Evolutionary conservation across 306 rosid genomes (phyloP), one percentile per base, ranked within the genome.

Genomic region (Sesbania bispinosa): DNA sequence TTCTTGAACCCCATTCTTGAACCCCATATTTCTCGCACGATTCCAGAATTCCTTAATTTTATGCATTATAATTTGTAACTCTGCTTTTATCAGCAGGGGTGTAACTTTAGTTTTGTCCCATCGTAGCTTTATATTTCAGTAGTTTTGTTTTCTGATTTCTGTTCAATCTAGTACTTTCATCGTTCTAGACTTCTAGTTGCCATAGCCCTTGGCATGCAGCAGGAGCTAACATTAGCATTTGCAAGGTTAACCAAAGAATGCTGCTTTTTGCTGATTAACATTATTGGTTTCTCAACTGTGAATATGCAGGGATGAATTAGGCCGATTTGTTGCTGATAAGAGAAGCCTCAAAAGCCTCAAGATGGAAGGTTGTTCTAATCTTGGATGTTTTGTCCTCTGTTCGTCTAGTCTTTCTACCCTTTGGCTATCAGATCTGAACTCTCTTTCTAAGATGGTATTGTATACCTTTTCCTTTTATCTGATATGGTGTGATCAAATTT

Each of bases 361-460:
- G 88, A 83, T 95, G 88, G 96, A 95, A 81, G 97, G 96, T 14
- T 91, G 99, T 81, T 90, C 90, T 69, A 88, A 73, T 77, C 62
- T 95, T 8, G 87, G 97, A 15, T 84, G 96, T 66, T 84, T 91
- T 79, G 79, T 85, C 69, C 89, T 95, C 47, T 80, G 78, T 78
- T 95, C 99, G 5, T 73, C 93, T 5, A 86, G 96, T 80, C 90
- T 95, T 38, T 74, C 85, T 79, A 95, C 96, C 24, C 83, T 95
- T 53, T 95, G 99, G 99, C 93, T 95, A 47, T 89, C 99, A 4
- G 90, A 88, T 76, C 85, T 95, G 61, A 74, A 74, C 69, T 89
- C 90, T 57, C 89, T 86, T 14, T 91, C 97, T 72, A 95, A 86
- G 88, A 91, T 62, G 99, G 99, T 95, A 79, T 75, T 78, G 1